A percentile compares a stretch with the other conserved stretches of the same genome.
Evolutionary conservation across 2,329 filamentous ascomycete genomes (phyloP).

Genomic region (Fusarium euwallaceae): DNA sequence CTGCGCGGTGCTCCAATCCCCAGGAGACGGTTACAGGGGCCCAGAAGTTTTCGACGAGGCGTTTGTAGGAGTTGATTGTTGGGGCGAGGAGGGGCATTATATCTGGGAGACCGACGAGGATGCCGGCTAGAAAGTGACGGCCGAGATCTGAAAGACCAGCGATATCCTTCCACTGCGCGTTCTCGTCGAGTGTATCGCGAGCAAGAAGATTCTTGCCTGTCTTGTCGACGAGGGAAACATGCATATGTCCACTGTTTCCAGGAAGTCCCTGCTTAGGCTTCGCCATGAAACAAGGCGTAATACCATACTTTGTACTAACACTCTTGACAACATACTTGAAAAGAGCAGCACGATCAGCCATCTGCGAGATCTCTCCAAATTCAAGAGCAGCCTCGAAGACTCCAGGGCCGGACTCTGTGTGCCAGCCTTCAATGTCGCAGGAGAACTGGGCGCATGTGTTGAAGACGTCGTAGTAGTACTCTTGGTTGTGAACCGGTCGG

Average conservation of each 20-base stretch:
- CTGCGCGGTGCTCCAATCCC: conserved; percentile 95
- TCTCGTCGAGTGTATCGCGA: conserved; percentile 77
- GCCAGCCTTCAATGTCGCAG: conserved; percentile 92
- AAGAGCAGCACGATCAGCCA: conserved; percentile 91
- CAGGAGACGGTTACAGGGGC: conserved; percentile 97
- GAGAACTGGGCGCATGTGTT: conserved; percentile 82
- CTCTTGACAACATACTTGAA: conserved; percentile 98
- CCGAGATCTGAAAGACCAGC: conserved; percentile 87
- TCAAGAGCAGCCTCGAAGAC: conserved; percentile 97
- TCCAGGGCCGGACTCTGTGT: conserved; percentile 92
- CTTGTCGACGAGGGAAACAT: conserved; percentile 87
- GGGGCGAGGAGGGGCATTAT: conserved; percentile 96
- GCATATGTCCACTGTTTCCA: conserved; percentile 96
- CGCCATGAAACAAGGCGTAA: conserved; percentile 98
- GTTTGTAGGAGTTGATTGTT: conserved; percentile 98
- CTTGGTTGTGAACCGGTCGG: conserved; percentile 87
- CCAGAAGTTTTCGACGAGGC: conserved; percentile 99
- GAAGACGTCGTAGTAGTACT: conserved; percentile 92
- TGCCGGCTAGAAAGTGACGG: conserved; percentile 90
- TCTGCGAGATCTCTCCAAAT: conserved; percentile 86
- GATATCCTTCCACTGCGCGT: conserved; percentile 81
- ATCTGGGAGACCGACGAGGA: conserved; percentile 90
- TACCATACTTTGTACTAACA: conserved; percentile 86
- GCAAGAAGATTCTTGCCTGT: conserved; percentile 88
- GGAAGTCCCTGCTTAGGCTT: conserved; percentile 93